Percentiles rank a stretch among this genome's conserved stretches.
These are phyloP conservation scores for Yueomyces sinensis DNA, from an alignment of 805 yeast genomes.

Conservation along the genomic window DNA sequence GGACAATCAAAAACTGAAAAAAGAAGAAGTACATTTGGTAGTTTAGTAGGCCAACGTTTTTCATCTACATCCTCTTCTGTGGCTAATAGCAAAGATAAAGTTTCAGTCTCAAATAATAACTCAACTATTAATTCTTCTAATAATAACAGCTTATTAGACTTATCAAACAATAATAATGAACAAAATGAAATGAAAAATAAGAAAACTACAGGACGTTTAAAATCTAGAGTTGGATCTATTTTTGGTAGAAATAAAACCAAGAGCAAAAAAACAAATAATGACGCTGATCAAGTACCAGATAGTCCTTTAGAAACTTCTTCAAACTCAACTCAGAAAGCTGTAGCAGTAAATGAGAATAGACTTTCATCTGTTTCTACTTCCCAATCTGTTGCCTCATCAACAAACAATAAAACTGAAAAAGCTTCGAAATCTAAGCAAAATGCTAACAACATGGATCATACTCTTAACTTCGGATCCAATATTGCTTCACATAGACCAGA, in stretches of 20 bases:
- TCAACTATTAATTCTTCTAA: constrained; percentile 18
- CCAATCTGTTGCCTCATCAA: too few relatives aligned
- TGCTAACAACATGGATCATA: too few relatives aligned
- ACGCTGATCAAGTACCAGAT: background rate
- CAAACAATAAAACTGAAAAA: too few relatives aligned
- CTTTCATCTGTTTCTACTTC: too few relatives aligned
- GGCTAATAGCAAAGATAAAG: constrained; percentile 1
- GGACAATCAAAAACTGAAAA: constrained; percentile 5
- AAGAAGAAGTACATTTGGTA: constrained; percentile 18
- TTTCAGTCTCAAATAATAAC: constrained; percentile 9
- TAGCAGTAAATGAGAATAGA: too few relatives aligned
- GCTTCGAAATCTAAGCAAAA: too few relatives aligned
- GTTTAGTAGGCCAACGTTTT: constrained; percentile 14
- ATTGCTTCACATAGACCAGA: too few relatives aligned
- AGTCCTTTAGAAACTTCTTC: too few relatives aligned
- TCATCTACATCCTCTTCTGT: constrained; percentile 17
- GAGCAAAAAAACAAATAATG: constrained; percentile 8
- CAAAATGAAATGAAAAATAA: constrained; percentile 20
- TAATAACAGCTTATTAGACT: constrained; percentile 17
- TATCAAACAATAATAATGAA: too few relatives aligned
- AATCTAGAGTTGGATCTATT: constrained; percentile 65
- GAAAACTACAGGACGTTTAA: constrained; percentile 31
- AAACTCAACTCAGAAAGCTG: too few relatives aligned
- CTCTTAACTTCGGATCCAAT: too few relatives aligned
- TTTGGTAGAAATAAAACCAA: constrained; percentile 50